Evolutionary conservation across 257 asterid genomes (phyloP).

Genomic region (Fraxinus excelsior): DNA sequence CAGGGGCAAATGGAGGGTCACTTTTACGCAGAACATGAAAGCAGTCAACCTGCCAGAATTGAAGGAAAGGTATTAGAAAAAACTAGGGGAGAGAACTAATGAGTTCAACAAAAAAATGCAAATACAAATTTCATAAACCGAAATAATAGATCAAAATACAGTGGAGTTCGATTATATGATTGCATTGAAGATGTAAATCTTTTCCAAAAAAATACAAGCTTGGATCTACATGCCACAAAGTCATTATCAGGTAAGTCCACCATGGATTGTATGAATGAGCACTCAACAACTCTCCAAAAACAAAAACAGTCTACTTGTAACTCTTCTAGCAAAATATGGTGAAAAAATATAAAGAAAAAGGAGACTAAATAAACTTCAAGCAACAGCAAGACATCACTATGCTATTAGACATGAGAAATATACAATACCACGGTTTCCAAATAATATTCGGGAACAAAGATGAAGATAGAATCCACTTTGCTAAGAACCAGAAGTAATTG

Average conservation of each 20-base stretch:
- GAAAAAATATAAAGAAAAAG: neutral
- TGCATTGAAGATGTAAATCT: neutral
- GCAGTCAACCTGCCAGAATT: slow-evolving; percentile 78
- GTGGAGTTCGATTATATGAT: neutral
- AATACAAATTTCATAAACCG: slow-evolving; percentile 1
- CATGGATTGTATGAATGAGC: neutral
- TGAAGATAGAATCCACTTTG: slow-evolving; percentile 71
- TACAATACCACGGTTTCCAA: slow-evolving; percentile 81
- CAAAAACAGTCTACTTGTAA: neutral
- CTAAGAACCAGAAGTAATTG: slow-evolving; percentile 88
- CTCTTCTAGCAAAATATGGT: slow-evolving; percentile 17
- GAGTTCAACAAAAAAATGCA: slow-evolving; percentile 9
- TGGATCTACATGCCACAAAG: neutral
- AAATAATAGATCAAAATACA: slow-evolving; percentile 1
- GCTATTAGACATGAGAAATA: slow-evolving; percentile 21
- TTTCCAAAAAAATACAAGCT: neutral
- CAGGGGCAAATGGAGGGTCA: slow-evolving; percentile 92
- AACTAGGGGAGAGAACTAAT: neutral
- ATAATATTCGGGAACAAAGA: slow-evolving; percentile 87
- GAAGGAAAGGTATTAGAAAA: slow-evolving; percentile 16
- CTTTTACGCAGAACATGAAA: slow-evolving; percentile 93
- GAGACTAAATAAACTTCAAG: slow-evolving; percentile 9
- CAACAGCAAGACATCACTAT: slow-evolving; percentile 19
- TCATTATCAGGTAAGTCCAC: slow-evolving; percentile 1
- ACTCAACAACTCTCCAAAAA: slow-evolving; percentile 3